Evolutionary conservation across 768 basidiomycete species (phyloP).

Genomic region (Pleurotus pulmonarius): DNA sequence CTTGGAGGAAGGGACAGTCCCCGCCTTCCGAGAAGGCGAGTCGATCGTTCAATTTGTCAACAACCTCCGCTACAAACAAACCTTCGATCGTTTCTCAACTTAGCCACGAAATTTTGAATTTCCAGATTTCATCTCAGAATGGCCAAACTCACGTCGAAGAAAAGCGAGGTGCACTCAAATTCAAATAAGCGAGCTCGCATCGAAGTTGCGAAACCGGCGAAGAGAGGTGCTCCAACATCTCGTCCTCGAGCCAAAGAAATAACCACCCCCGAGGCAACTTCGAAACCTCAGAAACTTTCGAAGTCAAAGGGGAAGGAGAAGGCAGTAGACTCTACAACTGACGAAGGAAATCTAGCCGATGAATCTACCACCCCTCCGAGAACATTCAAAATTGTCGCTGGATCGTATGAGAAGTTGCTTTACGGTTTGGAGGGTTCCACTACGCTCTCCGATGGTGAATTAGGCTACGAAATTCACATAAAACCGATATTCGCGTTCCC

Average conservation of each 20-base stretch:
- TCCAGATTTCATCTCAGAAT: background rate
- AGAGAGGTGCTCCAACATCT: slow-evolving; percentile 20
- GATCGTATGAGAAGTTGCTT: slow-evolving; percentile 94
- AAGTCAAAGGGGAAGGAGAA: slow-evolving; percentile 22
- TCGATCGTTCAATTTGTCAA: slow-evolving; percentile 10
- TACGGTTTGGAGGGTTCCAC: slow-evolving; percentile 81
- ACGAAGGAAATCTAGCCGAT: slow-evolving; percentile 3
- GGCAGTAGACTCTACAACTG: slow-evolving; percentile 1
- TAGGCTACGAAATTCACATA: slow-evolving; percentile 36
- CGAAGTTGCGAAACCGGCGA: slow-evolving; percentile 10
- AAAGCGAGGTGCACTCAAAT: background rate
- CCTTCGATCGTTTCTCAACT: too few species aligned
- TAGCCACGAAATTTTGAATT: too few species aligned
- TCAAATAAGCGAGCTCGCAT: slow-evolving; percentile 8
- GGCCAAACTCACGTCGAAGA: slow-evolving; percentile 4
- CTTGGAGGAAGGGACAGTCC: background rate
- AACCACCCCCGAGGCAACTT: background rate
- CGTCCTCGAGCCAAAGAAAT: slow-evolving; percentile 16
- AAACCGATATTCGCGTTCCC: slow-evolving; percentile 95
- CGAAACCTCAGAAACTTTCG: slow-evolving; percentile 12
- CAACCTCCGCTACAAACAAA: too few species aligned
- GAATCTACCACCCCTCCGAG: slow-evolving; percentile 33
- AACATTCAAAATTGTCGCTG: slow-evolving; percentile 84
- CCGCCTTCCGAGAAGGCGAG: background rate
- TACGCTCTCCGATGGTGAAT: slow-evolving; percentile 24